phyloP scores from a whole-genome alignment of 169 alveolate species.

The Amoebophrya sp. region DNA sequence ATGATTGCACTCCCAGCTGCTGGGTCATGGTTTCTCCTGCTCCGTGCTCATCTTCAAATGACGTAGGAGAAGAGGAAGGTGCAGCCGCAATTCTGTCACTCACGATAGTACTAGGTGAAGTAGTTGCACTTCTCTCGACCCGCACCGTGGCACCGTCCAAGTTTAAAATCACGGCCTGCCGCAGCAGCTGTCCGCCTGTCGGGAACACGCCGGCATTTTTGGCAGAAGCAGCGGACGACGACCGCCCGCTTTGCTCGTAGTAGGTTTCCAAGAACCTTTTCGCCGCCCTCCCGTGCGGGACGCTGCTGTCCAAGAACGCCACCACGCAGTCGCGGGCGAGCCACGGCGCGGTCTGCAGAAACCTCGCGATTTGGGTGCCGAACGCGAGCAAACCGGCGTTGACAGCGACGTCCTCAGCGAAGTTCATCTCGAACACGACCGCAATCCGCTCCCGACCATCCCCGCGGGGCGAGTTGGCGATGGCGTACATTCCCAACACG shows the following conservation, averaged over 20 bases:
- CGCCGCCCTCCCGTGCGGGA: not conserved
- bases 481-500: not conserved
- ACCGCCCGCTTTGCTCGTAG: not conserved
- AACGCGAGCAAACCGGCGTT: not conserved
- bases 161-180: not conserved
- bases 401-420: not conserved
- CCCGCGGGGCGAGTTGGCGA: not conserved
- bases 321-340: not conserved
- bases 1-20: no score
- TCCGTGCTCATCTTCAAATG: no score
- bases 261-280: not conserved
- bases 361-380: not conserved
- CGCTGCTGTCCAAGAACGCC: not conserved
- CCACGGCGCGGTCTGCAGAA: not conserved
- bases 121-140: no score
- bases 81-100: no score
- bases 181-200: no score
- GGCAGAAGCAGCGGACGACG: not conserved
- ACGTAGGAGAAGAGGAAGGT: no score
- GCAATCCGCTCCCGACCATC: not conserved
- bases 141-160: not conserved
- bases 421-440: not conserved
- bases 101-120: no score
- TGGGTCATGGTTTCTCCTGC: no score
- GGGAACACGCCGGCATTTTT: no score